Evolutionary conservation across 306 rosid genomes (phyloP), one percentile per base, ranked within the genome.

Genomic region (Cicer yamashitae): DNA sequence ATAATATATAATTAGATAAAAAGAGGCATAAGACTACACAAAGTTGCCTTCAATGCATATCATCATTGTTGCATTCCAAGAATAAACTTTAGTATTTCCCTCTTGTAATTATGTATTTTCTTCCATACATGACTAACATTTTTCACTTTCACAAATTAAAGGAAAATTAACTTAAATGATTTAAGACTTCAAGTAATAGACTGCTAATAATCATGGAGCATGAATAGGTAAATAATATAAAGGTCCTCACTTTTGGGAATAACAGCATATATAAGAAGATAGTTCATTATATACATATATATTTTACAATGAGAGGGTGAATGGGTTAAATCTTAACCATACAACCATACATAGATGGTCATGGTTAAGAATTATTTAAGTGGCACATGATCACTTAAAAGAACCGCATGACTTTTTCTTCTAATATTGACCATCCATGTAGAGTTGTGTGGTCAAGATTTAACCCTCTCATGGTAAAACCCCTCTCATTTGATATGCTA

Each of bases 71-170:
- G 67, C 40, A 20, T 47, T 38, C 43, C 56, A 44, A 11, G 78
- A 68, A 11, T 72, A 30, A 71, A 67, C 79, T 51, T 76, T 14
- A 34, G 22, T 47, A 68, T 22, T 17, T 39, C 30, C 52, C 52
- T 40, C 22, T 46, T 58, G 34, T 53, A 52, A 40, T 68, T 45
- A 53, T 70, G 68, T 80, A 41, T 71, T 68, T 47, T 68, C 59
- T 43, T 17, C 48, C 45, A 13, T 7, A 43, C 18, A 79, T 43
- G 22, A 25, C 66, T 18, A 39, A 68, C 59, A 76, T 3, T 38
- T 60, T 59, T 45, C 67, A 72, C 34, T 80, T 79, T 51, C 74
- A n/a, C 11, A 44, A 72, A 64, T 54, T 83, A 2, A 66, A 71
- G 46, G 53, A 50, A 65, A 63, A 52, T 18, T 47, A 46, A 25